A percentile compares a stretch with the other conserved stretches of the same genome.
These are phyloP conservation scores for Mycosarcoma maydis DNA, from an alignment of 1,284 basidiomycete genomes.

Conservation along the genomic window DNA sequence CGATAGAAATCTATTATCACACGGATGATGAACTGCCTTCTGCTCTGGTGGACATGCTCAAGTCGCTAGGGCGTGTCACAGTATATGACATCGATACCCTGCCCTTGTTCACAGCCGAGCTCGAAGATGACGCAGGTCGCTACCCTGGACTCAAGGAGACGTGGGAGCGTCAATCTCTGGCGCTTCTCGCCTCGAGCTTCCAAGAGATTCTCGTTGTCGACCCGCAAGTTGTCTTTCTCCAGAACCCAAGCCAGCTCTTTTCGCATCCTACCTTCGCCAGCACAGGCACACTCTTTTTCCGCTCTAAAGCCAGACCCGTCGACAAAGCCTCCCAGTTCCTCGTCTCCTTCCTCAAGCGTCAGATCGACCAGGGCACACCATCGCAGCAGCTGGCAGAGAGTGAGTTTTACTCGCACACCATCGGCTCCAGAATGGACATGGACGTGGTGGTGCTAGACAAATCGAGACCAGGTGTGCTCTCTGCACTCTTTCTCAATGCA, in stretches of 20 bases:
- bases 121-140: constrained; percentile 37
- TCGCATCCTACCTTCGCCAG: constrained; percentile 24
- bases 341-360: constrained; percentile 44
- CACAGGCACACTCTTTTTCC: constrained; percentile 46
- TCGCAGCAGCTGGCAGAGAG: constrained; percentile 26
- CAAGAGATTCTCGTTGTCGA: constrained; percentile 39
- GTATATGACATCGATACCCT: constrained; percentile 24
- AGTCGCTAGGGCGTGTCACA: constrained; percentile 16
- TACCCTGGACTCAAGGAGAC: constrained; percentile 31
- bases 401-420: constrained; percentile 27
- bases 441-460: constrained; percentile 44
- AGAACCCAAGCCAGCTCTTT: constrained; percentile 28
- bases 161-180: constrained; percentile 29
- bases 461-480: constrained; percentile 31
- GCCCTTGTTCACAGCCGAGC: constrained; percentile 20
- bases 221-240: constrained; percentile 41
- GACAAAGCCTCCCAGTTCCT: constrained; percentile 34
- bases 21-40: constrained; percentile 27
- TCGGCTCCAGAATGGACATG: constrained; percentile 42
- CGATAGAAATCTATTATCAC: constrained; percentile 36
- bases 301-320: constrained; percentile 31
- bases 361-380: constrained; percentile 34
- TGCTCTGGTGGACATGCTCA: constrained; percentile 15
- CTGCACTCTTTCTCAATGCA: constrained; percentile 39
- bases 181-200: constrained; percentile 26